Evolutionary conservation across 371 early-diverging fungal genomes (phyloP), one percentile per base, ranked within the genome.

Genomic region (Synchytrium microbalum): DNA sequence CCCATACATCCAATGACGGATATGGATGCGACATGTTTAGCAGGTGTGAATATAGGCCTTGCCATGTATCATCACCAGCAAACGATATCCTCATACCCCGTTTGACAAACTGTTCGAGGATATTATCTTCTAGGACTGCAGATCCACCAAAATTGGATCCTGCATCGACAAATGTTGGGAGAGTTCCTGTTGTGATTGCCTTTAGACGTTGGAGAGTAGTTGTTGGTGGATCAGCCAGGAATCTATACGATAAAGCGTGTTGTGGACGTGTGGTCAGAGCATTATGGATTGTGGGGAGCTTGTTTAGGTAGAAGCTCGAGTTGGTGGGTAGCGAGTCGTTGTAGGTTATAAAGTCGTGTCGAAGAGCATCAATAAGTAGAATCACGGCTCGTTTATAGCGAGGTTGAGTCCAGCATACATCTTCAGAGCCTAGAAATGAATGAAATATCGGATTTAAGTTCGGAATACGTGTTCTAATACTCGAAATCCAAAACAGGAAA

Each of bases 11-110:
- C 58, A 98, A 86, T 23, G 91, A 90, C 3, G 92, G 92, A 68
- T 86, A 94, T 0, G 88, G 86, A 62, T 86, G 83, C 3, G 81
- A 80, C 55, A 78, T 79, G 56, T 84, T 76, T 56, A 80, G 59
- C n/a, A 71, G 69, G 28, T 83, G 82, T 0, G 92, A 91, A 69
- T 88, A 95, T 38, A 96, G 70, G 46, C 84, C 79, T 60, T 85
- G 80, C 97, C 97, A 96, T 0, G 97, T 96, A 66, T 96, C 96
- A 68, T 96, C 97, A n/a, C 97, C 97, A 82, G 90, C 90, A 72
- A 94, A 89, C 51, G 83, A 79, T 24, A 93, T 77, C 0, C 81
- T 78, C 32, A 80, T 79, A 2, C 67, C 64, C 19, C 26, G 56
- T 23, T 59, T 26, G 16, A 84, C 0, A 83, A 89, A 72, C 46